A percentile compares a stretch with the other conserved stretches of the same genome.
Conservation (phyloP, 2,329 filamentous ascomycete genomes). For the Colletotrichum tamarilloi region DNA sequence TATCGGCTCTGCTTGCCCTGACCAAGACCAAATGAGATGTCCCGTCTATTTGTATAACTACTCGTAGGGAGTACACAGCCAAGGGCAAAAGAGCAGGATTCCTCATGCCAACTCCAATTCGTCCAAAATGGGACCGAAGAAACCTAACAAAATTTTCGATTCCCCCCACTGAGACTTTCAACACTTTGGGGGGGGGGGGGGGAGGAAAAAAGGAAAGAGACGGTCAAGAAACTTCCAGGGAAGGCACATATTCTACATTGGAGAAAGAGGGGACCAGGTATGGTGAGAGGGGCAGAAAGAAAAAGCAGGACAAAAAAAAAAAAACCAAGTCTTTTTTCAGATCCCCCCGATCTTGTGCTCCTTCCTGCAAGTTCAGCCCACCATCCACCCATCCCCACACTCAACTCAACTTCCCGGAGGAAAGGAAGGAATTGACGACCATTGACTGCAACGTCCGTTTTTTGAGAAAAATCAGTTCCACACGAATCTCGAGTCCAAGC, state of each 20-base stretch:
- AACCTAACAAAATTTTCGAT: neutral
- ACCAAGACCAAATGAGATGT: too few species aligned
- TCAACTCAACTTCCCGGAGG: neutral
- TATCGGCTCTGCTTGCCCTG: too few species aligned
- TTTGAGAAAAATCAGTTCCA: neutral
- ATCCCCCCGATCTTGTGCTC: neutral
- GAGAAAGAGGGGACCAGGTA: neutral
- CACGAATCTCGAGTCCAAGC: neutral
- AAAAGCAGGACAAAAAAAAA: neutral
- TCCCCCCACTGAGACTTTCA: neutral
- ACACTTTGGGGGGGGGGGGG: neutral
- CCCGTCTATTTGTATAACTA: too few species aligned
- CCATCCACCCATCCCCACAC: neutral
- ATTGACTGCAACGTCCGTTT: neutral
- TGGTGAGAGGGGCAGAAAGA: neutral
- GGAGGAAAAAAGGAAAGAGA: neutral
- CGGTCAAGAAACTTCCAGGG: neutral
- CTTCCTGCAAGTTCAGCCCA: neutral
- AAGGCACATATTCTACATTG: neutral
- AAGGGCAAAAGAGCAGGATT: neutral
- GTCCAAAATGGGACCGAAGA: neutral
- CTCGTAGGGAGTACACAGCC: too few species aligned
- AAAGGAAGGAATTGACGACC: neutral
- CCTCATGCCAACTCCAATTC: neutral
- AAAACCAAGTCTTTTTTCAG: neutral